Conservation (phyloP, 768 basidiomycete genomes). For the Sporobolomyces phaffii region DNA sequence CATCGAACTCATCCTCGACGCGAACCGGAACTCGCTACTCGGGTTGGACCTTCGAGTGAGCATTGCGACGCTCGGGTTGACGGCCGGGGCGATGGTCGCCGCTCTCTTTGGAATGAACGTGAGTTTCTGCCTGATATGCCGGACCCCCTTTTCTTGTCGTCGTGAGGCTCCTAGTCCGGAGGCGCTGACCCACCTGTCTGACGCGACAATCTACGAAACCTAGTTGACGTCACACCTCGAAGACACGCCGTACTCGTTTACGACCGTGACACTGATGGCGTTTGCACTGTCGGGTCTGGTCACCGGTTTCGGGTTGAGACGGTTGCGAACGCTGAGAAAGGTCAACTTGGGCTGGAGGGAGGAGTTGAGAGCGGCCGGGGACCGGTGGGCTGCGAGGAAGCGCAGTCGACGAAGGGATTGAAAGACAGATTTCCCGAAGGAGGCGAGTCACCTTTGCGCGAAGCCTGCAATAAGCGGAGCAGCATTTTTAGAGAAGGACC, state of each 20-base stretch:
- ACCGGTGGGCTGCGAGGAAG: conserved; percentile 17
- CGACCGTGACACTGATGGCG: conserved; percentile 58
- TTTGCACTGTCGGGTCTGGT: conserved; percentile 58
- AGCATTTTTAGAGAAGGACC: too few relatives aligned
- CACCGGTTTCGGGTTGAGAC: conserved; percentile 63
- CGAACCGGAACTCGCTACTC: conserved; percentile 85
- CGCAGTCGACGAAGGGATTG: not conserved
- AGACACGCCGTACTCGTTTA: conserved; percentile 66
- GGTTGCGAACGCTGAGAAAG: conserved; percentile 47
- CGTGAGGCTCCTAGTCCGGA: not conserved
- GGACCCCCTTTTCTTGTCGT: not conserved
- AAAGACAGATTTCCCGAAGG: too few relatives aligned
- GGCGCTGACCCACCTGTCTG: not conserved
- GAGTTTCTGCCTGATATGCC: too few relatives aligned
- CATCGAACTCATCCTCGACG: conserved; percentile 89
- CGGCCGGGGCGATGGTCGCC: conserved; percentile 79
- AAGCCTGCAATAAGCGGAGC: not conserved
- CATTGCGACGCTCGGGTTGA: conserved; percentile 89
- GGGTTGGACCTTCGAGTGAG: conserved; percentile 89
- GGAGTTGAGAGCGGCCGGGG: conserved; percentile 10
- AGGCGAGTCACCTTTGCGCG: too few relatives aligned
- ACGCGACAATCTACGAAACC: too few relatives aligned
- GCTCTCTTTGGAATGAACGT: conserved; percentile 80
- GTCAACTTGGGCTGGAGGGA: conserved; percentile 43
- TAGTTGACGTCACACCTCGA: conserved; percentile 73